These are phyloP conservation scores for Hordeum pubiflorum DNA, from an alignment of 202 grass and related monocot species.

Conservation along the genomic window DNA sequence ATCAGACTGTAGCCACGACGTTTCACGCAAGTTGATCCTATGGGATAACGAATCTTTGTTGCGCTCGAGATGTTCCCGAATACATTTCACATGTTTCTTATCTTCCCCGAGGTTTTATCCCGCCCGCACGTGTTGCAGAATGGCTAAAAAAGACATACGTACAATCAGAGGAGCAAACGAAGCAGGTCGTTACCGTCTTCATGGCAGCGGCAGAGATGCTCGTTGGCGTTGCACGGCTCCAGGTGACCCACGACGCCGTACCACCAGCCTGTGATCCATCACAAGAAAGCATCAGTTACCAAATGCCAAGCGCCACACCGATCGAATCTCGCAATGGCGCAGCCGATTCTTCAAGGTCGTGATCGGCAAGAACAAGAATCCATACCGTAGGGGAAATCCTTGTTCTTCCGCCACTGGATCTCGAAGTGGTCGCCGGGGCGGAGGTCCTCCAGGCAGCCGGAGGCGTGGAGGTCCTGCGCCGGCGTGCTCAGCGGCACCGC, in stretches of 20 bases:
- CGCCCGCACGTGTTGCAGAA: no score
- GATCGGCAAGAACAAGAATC: background rate
- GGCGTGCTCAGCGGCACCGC: constrained; percentile 49
- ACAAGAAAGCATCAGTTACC: background rate
- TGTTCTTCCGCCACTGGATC: constrained; percentile 92
- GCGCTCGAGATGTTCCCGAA: background rate
- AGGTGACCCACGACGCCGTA: constrained; percentile 83
- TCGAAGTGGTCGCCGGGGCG: constrained; percentile 69
- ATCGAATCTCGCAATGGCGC: background rate
- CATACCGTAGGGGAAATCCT: constrained; percentile 79
- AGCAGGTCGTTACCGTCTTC: constrained; percentile 46
- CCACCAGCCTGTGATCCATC: constrained; percentile 72
- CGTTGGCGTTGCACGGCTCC: constrained; percentile 52
- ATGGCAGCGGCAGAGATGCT: constrained; percentile 73
- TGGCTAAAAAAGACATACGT: background rate
- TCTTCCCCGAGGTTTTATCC: background rate
- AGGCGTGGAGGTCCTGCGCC: constrained; percentile 54
- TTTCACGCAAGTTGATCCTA: constrained; percentile 5
- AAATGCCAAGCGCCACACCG: background rate
- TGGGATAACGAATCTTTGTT: constrained; percentile 8
- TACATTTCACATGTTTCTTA: background rate
- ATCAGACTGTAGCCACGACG: background rate
- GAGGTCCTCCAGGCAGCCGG: constrained; percentile 51
- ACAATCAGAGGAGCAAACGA: background rate
- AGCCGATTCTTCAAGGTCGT: background rate